Evolutionary conservation across 441 rosid species (phyloP), one percentile per base, ranked within the genome.

Genomic region (Aleurites moluccanus): DNA sequence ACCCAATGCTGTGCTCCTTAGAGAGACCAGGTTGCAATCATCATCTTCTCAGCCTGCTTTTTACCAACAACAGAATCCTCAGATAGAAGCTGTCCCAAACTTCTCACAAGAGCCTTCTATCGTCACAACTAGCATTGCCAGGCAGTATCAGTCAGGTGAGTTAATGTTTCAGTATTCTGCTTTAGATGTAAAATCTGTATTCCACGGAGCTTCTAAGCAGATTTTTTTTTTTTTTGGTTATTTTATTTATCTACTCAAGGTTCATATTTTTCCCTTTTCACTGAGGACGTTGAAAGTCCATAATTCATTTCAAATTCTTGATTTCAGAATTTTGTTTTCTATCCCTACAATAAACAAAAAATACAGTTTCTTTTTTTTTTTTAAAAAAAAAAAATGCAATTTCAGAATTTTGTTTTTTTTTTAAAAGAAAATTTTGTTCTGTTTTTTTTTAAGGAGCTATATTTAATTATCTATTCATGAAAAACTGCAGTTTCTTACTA

Each of bases 1-100:
- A n/a, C n/a, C n/a, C n/a, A n/a, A n/a, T n/a, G n/a, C n/a, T n/a
- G n/a, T n/a, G n/a, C n/a, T n/a, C n/a, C n/a, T n/a, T n/a, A n/a
- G n/a, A n/a, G n/a, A n/a, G n/a, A n/a, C n/a, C 18, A 30, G 74
- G 27, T 33, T 27, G 33, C 78, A 78, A 44, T 57, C 75, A n/a
- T 60, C 81, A 45, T 62, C 68, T 45, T 73, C 81, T 59, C 80
- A 68, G 55, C 33, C 45, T 56, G 67, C 77, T 72, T 80, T 61
- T 69, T 57, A 28, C 40, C 80, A 56, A 33, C 45, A 35, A 25
- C 85, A 61, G 59, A 59, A 67, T 35, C 56, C 21, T 10, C 57
- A 67, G 0, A 49, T 18, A 49, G 75, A 59, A 73, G 65, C 55
- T 61, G n/a, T 50, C 53, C 56, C 38, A 64, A 35, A 59, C 52